phyloP scores from a whole-genome alignment of 83 land plant species.

The Isoetes engelmannii region DNA sequence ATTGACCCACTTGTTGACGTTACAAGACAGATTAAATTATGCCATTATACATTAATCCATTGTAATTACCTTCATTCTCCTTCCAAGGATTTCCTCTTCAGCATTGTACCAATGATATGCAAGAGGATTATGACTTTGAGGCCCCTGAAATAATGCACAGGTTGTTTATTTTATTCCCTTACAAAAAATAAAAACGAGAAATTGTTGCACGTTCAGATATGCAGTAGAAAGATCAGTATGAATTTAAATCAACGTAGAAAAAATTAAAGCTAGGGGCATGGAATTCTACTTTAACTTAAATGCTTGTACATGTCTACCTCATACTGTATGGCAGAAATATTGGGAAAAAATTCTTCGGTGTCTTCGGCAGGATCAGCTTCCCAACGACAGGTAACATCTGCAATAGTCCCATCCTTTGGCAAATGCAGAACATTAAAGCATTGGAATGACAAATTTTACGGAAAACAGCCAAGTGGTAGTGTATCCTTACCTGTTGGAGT shows the following conservation, averaged over 20 bases:
- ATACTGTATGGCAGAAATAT: neutral
- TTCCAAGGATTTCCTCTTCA: conserved; percentile 89
- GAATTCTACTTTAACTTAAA: neutral
- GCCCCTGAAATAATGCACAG: conserved; percentile 50
- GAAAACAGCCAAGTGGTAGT: too few species aligned
- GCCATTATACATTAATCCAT: too few species aligned
- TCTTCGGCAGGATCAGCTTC: neutral
- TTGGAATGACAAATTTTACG: too few species aligned
- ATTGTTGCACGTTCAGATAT: neutral
- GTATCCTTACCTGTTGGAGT: too few species aligned
- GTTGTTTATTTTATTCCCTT: neutral
- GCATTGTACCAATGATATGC: conserved; percentile 89
- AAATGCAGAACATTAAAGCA: neutral
- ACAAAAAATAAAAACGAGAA: neutral
- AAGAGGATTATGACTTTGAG: conserved; percentile 72
- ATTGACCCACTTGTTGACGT: too few species aligned
- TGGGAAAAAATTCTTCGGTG: neutral
- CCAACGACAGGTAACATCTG: neutral
- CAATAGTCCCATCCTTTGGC: neutral
- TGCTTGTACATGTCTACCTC: neutral
- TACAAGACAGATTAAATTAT: too few species aligned
- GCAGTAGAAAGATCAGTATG: neutral
- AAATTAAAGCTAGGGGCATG: neutral
- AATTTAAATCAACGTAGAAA: neutral
- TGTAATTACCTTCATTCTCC: conserved; percentile 99